phyloP scores from a whole-genome alignment of 2,329 filamentous ascomycete species.

The Colletotrichum cuscutae region DNA sequence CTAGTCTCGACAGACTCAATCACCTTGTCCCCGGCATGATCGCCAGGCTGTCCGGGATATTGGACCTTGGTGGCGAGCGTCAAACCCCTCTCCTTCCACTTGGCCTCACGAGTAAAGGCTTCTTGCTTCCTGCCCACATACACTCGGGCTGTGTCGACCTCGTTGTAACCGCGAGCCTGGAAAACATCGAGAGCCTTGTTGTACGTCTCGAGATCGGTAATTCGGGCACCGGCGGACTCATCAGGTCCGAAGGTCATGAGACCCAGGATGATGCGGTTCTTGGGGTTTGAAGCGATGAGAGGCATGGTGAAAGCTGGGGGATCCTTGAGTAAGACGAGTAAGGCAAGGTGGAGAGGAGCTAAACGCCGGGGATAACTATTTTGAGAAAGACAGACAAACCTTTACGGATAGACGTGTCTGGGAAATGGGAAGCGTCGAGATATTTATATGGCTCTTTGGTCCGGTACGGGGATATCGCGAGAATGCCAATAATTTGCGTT shows the following conservation, averaged over 20 bases:
- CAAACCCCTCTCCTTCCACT: conserved; percentile 83
- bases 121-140: conserved; percentile 82
- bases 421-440: neutral
- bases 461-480: neutral
- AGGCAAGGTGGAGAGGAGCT: neutral
- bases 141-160: conserved; percentile 83
- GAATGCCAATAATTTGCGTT: neutral
- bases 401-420: neutral
- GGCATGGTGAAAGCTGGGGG: conserved; percentile 51
- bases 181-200: conserved; percentile 79
- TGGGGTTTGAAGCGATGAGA: conserved; percentile 55
- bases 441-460: conserved; percentile 4
- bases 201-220: conserved; percentile 75
- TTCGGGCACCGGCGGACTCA: conserved; percentile 70
- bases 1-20: conserved; percentile 73
- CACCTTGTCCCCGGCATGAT: conserved; percentile 73
- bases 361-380: neutral
- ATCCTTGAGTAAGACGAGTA: conserved; percentile 10
- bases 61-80: conserved; percentile 80
- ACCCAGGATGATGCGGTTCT: conserved; percentile 81
- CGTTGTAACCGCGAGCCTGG: conserved; percentile 82
- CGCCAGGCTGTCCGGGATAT: conserved; percentile 70
- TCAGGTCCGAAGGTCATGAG: conserved; percentile 86
- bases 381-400: neutral
- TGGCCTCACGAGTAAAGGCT: conserved; percentile 77